phyloP scores from a whole-genome alignment of 345 rosid species.

The Rhizophora apiculata region DNA sequence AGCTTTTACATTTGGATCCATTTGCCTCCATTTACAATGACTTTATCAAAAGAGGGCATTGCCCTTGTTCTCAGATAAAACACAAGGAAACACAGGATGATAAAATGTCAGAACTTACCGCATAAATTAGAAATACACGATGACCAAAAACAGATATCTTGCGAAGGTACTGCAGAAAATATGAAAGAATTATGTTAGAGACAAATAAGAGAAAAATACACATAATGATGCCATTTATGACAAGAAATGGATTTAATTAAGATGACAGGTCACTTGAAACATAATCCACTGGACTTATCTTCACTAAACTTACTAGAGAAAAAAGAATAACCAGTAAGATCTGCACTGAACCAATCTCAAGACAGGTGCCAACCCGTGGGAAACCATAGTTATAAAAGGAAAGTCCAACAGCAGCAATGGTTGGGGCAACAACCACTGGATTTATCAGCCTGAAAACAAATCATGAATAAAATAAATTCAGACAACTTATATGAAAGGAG shows the following conservation, averaged over 20 bases:
- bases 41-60: too few species aligned
- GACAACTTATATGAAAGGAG: not conserved
- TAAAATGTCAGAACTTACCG: constrained; percentile 44
- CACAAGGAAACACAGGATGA: not conserved
- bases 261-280: too few species aligned
- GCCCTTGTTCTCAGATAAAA: too few species aligned
- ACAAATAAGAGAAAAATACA: not conserved
- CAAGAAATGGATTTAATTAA: too few species aligned
- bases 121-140: constrained; percentile 88
- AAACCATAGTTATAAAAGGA: constrained; percentile 92
- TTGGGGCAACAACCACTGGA: constrained; percentile 98
- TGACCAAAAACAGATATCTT: constrained; percentile 88
- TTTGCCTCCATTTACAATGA: too few species aligned
- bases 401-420: constrained; percentile 97
- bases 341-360: constrained; percentile 83
- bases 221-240: not conserved
- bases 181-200: constrained; percentile 12
- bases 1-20: too few species aligned
- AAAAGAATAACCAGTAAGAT: constrained; percentile 75
- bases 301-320: constrained; percentile 73
- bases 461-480: not conserved
- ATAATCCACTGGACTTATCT: not conserved
- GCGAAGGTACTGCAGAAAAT: constrained; percentile 75
- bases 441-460: constrained; percentile 65
- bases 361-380: constrained; percentile 81